Base-by-base conservation (phyloP, 2,329 filamentous ascomycete genomes). In the Penicillium rolfsii region DNA sequence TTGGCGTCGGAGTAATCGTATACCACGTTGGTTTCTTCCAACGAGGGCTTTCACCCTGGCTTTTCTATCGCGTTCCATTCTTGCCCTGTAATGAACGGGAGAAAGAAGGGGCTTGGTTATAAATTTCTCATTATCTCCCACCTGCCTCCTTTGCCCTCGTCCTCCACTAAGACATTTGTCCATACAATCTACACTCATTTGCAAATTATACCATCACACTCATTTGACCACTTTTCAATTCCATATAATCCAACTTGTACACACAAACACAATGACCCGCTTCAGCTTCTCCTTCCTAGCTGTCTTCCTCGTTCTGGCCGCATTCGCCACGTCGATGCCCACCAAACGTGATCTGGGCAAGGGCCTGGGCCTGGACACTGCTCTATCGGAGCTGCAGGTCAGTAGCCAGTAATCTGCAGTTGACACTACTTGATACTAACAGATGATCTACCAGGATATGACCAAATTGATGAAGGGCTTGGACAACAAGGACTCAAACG, bases 251-350 rank as follows among this genome's bases (percentile, higher is more conserved):
- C 53, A 55, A 41, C 24, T 57, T 28, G 52, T 36, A 64, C 26
- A 41, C 36, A 26, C 19, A 58, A 60, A 43, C 62, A 70, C 33
- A 62, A 76, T 76, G 74, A 66, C 71, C 46, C 74, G 73, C 41
- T 65, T 73, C 66, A 74, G 50, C 45, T 43, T 74, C 24, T 73
- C 71, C 28, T 61, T 74, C 54, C 59, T 75, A 30, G 68, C 73
- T 19, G 56, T 71, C 46, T 66, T 72, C 53, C 61, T 76, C 28
- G 62, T 71, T 54, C 65, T 77, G 30, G 74, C 72, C 6, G 59
- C 72, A 7, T 54, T 72, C 33, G 69, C 70, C 40, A 60, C 71
- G 35, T 74, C 74, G 2, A 58, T 72, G 54, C 75, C 75, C 1
- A 58, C 65, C 43, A 69, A 71, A 61, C 65, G 61, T 30, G 64